Conservation (phyloP, 2,329 filamentous ascomycete genomes). For the Achaetomium macrosporum region DNA sequence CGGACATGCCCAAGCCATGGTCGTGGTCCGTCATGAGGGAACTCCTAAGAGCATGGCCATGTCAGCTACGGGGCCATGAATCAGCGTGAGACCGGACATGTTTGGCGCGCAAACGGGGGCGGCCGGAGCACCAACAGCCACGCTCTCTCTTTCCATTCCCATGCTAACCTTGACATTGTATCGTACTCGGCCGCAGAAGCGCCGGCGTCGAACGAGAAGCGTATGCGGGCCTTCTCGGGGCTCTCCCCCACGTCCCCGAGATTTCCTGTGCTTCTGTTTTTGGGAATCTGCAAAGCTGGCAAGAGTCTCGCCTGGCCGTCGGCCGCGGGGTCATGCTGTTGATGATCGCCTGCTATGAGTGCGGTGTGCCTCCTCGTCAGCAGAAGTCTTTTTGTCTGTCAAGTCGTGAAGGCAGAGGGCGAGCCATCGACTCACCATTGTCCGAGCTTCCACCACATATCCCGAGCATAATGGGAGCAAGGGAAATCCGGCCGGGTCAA, state of each 20-base stretch:
- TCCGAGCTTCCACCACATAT: conserved; percentile 38
- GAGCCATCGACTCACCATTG: conserved; percentile 32
- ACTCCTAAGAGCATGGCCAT: conserved; percentile 49
- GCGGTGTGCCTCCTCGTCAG: conserved; percentile 11
- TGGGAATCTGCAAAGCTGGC: conserved; percentile 49
- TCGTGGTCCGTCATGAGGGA: conserved; percentile 81
- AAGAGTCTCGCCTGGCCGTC: conserved; percentile 42
- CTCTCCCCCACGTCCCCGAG: conserved; percentile 44
- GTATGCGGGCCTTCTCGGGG: conserved; percentile 57
- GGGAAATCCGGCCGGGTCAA: conserved; percentile 7
- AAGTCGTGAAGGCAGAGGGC: neutral
- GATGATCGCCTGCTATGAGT: conserved; percentile 35
- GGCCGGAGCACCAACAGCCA: neutral
- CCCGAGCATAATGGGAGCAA: conserved; percentile 39
- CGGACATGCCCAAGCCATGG: conserved; percentile 77
- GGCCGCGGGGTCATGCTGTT: conserved; percentile 33
- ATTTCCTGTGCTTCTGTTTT: conserved; percentile 62
- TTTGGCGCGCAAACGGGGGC: conserved; percentile 4
- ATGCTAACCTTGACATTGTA: conserved; percentile 64
- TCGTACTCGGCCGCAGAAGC: conserved; percentile 59
- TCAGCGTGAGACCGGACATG: conserved; percentile 9
- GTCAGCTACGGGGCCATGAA: conserved; percentile 17
- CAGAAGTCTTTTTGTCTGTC: conserved; percentile 4
- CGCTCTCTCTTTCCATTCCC: conserved; percentile 7
- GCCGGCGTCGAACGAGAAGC: conserved; percentile 72